These are phyloP conservation scores for Rubia tinctorum DNA, from an alignment of 305 asterid species.

Conservation along the genomic window DNA sequence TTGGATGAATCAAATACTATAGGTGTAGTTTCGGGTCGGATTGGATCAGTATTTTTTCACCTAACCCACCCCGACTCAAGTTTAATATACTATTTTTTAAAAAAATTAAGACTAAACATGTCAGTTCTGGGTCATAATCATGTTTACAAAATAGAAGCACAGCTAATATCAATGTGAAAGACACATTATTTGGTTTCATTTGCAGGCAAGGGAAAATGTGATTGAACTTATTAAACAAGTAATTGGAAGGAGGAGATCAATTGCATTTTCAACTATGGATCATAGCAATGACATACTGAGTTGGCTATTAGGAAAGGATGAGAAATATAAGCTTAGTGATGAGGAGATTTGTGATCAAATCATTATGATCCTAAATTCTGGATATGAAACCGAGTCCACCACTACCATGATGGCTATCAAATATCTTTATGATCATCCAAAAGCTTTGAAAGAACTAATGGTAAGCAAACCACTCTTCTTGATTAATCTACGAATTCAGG, in stretches of 20 bases:
- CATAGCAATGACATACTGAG: constrained; percentile 43
- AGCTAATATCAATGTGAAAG: neutral
- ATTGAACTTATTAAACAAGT: constrained; percentile 38
- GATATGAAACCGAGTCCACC: constrained; percentile 67
- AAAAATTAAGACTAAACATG: no score
- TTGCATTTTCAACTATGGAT: constrained; percentile 14
- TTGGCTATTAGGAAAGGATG: constrained; percentile 29
- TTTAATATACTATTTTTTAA: no score
- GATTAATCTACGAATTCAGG: no score
- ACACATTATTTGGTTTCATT: neutral
- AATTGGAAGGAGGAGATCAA: constrained; percentile 35
- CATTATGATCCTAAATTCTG: constrained; percentile 58
- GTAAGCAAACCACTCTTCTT: no score
- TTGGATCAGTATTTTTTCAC: no score
- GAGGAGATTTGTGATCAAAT: constrained; percentile 61
- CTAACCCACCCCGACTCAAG: no score
- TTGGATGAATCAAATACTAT: no score
- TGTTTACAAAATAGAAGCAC: no score
- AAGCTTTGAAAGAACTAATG: constrained; percentile 53
- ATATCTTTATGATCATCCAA: constrained; percentile 65
- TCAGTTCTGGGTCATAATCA: no score
- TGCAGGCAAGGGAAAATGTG: constrained; percentile 59
- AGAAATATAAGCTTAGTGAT: constrained; percentile 34
- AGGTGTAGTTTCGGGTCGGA: no score
- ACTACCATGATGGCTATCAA: constrained; percentile 72